Evolutionary conservation across 495 filamentous ascomycete species (phyloP).

Genomic region (Aspergillus heteromorphus): DNA sequence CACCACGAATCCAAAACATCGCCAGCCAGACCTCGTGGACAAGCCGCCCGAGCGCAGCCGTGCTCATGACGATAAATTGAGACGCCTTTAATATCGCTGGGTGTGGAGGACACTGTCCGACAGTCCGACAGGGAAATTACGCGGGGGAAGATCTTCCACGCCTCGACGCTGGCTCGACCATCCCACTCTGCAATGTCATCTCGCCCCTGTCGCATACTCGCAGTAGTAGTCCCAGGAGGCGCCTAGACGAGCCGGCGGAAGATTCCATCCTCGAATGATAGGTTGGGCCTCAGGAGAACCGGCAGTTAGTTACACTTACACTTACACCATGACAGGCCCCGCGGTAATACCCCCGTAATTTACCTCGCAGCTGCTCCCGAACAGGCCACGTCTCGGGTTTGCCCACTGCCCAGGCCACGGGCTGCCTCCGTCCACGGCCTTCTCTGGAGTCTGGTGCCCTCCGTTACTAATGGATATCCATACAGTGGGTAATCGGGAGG

Average conservation of each 20-base stretch:
- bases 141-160: slow-evolving; percentile 8
- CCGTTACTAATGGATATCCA: too few relatives aligned
- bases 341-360: slow-evolving; percentile 6
- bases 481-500: too few relatives aligned
- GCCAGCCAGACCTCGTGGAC: not conserved
- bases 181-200: not conserved
- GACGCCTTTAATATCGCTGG: not conserved
- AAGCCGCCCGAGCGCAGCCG: not conserved
- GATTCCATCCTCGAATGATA: slow-evolving; percentile 2
- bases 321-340: not conserved
- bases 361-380: slow-evolving; percentile 2
- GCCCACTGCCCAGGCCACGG: not conserved
- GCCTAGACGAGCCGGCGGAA: slow-evolving; percentile 1
- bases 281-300: too few relatives aligned
- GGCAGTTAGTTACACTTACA: too few relatives aligned
- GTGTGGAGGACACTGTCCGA: slow-evolving; percentile 1
- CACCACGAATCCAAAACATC: not conserved
- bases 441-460: too few relatives aligned
- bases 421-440: slow-evolving; percentile 7
- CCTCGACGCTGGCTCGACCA: not conserved
- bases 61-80: too few relatives aligned
- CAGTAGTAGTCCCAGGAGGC: too few relatives aligned
- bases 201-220: not conserved
- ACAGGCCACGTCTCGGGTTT: slow-evolving; percentile 25
- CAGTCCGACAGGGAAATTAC: slow-evolving; percentile 2